These are phyloP conservation scores for Phytophthora brassicae DNA, from an alignment of 352 stramenopile genomes.

Conservation along the genomic window DNA sequence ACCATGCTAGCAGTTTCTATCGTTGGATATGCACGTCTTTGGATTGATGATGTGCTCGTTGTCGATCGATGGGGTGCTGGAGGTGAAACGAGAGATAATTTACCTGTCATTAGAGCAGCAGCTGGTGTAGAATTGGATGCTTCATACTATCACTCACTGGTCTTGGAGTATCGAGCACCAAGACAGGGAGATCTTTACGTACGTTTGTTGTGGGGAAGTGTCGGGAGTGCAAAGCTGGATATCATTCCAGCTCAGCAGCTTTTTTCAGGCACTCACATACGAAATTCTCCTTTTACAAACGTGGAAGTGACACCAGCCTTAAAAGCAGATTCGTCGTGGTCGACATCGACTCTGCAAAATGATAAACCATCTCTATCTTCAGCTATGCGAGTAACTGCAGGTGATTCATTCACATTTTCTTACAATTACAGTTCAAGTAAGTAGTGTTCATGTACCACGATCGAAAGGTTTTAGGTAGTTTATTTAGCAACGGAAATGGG, in stretches of 20 bases:
- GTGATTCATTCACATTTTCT: conserved; percentile 36
- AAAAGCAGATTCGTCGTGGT: conserved; percentile 22
- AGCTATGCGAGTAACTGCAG: conserved; percentile 29
- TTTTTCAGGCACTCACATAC: conserved; percentile 53
- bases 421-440: too few relatives aligned
- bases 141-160: conserved; percentile 46
- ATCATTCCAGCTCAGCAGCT: conserved; percentile 46
- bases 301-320: conserved; percentile 39
- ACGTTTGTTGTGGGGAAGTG: conserved; percentile 49
- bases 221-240: conserved; percentile 34
- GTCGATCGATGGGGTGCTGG: conserved; percentile 63
- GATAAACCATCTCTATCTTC: conserved; percentile 2
- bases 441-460: too few relatives aligned
- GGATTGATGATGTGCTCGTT: conserved; percentile 60
- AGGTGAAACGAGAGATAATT: conserved; percentile 22
- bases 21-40: conserved; percentile 63
- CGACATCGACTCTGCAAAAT: conserved; percentile 18
- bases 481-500: too few relatives aligned
- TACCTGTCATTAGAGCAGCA: conserved; percentile 16
- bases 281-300: conserved; percentile 50
- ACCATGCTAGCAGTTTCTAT: conserved; percentile 49
- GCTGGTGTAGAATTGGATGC: conserved; percentile 35
- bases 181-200: conserved; percentile 37
- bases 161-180: conserved; percentile 65
- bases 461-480: too few relatives aligned